Percentiles rank a stretch among this genome's conserved stretches.
Evolutionary conservation across 768 basidiomycete genomes (phyloP).

Genomic region (Boletus insuetus): DNA sequence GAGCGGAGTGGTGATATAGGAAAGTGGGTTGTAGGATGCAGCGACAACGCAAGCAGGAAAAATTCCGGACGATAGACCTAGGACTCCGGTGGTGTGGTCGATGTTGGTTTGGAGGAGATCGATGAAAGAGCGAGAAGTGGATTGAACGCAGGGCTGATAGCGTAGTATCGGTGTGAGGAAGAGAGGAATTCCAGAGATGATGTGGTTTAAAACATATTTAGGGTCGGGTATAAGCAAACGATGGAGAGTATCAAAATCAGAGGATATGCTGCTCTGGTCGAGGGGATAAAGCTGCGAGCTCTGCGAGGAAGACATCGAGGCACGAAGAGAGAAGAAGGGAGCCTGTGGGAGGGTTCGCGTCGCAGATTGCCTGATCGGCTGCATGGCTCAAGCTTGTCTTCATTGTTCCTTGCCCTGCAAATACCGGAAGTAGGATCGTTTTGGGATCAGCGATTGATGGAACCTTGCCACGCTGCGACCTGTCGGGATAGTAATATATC

Average conservation of each 20-base stretch:
- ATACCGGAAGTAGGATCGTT: slow-evolving; percentile 44
- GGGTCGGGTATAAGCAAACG: slow-evolving; percentile 39
- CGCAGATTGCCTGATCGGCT: slow-evolving; percentile 39
- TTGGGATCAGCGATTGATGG: not conserved
- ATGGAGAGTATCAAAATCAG: slow-evolving; percentile 42
- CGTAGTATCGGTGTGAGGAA: slow-evolving; percentile 52
- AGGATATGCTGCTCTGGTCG: slow-evolving; percentile 36
- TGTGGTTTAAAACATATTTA: slow-evolving; percentile 44
- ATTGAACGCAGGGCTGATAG: slow-evolving; percentile 46
- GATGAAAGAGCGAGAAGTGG: slow-evolving; percentile 19
- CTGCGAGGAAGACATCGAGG: slow-evolving; percentile 46
- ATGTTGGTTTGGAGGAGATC: slow-evolving; percentile 35
- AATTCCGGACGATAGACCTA: slow-evolving; percentile 59
- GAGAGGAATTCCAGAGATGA: slow-evolving; percentile 47
- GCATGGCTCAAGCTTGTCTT: slow-evolving; percentile 31
- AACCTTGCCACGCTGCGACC: slow-evolving; percentile 3
- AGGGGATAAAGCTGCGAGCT: slow-evolving; percentile 46
- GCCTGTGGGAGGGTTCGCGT: slow-evolving; percentile 42
- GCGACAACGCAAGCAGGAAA: slow-evolving; percentile 51
- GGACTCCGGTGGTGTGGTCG: slow-evolving; percentile 36
- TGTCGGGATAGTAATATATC: not conserved
- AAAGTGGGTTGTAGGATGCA: slow-evolving; percentile 38
- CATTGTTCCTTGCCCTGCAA: slow-evolving; percentile 53
- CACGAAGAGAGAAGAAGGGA: slow-evolving; percentile 49
- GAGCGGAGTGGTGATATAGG: slow-evolving; percentile 43